These are phyloP conservation scores for Asparagopsis taxiformis DNA, from an alignment of 31 red algal genomes.

Conservation along the genomic window DNA sequence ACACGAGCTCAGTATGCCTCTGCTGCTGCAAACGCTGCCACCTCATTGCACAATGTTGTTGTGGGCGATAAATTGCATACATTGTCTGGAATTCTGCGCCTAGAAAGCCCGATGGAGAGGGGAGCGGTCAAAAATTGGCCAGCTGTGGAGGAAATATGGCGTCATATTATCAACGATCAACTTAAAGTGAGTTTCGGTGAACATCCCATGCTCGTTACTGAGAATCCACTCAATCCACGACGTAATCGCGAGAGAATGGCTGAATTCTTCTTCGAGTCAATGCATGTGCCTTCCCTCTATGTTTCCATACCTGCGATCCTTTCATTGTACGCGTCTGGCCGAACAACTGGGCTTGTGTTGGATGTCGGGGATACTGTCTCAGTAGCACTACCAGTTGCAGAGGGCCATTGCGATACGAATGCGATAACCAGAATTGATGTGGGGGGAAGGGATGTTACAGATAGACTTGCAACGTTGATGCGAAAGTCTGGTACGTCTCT, in stretches of 20 bases:
- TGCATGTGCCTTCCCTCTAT: constrained; percentile 60
- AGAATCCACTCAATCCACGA: constrained; percentile 76
- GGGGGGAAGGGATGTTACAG: constrained; percentile 77
- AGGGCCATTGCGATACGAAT: constrained; percentile 62
- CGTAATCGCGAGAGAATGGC: constrained; percentile 73
- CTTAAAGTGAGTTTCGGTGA: constrained; percentile 51
- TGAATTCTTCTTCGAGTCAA: constrained; percentile 70
- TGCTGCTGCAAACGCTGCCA: not conserved
- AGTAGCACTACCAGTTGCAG: constrained; percentile 45
- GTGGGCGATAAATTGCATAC: constrained; percentile 35
- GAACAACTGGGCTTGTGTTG: constrained; percentile 75
- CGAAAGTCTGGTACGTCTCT: constrained; percentile 40
- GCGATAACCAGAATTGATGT: constrained; percentile 63
- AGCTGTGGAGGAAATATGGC: constrained; percentile 48
- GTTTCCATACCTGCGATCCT: constrained; percentile 80
- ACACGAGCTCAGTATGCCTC: constrained; percentile 4
- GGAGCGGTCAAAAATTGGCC: constrained; percentile 57
- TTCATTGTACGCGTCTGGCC: constrained; percentile 75
- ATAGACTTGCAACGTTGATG: constrained; percentile 54
- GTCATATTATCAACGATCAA: constrained; percentile 41
- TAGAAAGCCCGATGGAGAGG: constrained; percentile 46
- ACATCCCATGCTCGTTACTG: constrained; percentile 70
- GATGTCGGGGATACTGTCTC: constrained; percentile 81
- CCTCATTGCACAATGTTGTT: not conserved
- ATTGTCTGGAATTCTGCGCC: constrained; percentile 35